Evolutionary conservation across 129 eudicot genomes (phyloP).

Genomic region (Flaveria sonorensis): DNA sequence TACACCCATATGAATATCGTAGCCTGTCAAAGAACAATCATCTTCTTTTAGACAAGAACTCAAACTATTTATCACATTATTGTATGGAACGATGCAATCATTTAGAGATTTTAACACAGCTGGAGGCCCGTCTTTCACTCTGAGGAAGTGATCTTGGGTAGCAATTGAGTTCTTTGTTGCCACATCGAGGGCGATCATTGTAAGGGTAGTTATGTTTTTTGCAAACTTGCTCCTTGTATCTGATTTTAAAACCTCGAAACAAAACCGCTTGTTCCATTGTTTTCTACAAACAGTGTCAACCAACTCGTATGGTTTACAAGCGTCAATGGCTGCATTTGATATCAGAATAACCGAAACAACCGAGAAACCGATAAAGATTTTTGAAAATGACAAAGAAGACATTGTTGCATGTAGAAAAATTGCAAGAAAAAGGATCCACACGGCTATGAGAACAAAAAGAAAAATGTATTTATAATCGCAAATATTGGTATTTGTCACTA

Average conservation of each 20-base stretch:
- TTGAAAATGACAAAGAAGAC: constrained; percentile 17
- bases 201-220: background rate
- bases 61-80: background rate
- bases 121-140: constrained; percentile 23
- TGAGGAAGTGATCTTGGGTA: background rate
- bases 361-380: constrained; percentile 2
- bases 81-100: constrained; percentile 15
- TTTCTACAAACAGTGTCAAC: constrained; percentile 22
- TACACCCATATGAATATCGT: constrained; percentile 20
- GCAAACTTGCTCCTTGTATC: constrained; percentile 22
- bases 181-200: constrained; percentile 3
- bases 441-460: background rate
- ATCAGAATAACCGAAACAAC: background rate
- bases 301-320: constrained; percentile 1
- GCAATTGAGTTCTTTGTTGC: constrained; percentile 1
- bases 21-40: constrained; percentile 8
- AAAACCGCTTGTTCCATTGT: background rate
- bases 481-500: background rate
- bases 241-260: constrained; percentile 22
- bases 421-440: background rate
- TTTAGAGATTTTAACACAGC: constrained; percentile 9
- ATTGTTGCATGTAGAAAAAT: background rate
- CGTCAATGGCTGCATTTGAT: constrained; percentile 5
- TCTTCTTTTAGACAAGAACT: constrained; percentile 16
- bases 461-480: background rate